Percentiles rank a stretch among this genome's conserved stretches.
These are phyloP conservation scores for Citrus cavaleriei DNA, from an alignment of 345 rosid genomes.

Conservation along the genomic window DNA sequence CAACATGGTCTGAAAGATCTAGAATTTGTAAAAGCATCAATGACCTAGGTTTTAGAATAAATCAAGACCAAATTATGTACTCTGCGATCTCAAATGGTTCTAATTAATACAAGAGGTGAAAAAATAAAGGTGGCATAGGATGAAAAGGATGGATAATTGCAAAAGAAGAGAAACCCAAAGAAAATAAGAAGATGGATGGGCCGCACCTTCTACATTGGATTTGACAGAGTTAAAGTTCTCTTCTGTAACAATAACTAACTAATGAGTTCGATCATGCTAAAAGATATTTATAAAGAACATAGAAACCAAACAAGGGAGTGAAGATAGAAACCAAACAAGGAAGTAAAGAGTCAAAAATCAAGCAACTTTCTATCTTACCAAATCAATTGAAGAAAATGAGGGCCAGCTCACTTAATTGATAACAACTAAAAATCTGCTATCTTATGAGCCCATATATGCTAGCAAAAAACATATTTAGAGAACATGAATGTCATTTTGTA, in stretches of 20 bases:
- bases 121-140: neutral
- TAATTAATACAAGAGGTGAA: neutral
- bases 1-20: neutral
- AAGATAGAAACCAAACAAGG: neutral
- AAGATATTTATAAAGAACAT: neutral
- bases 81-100: neutral
- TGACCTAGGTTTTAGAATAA: neutral
- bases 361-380: neutral
- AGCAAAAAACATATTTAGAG: neutral
- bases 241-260: neutral
- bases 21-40: neutral
- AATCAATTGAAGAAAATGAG: neutral
- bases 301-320: neutral
- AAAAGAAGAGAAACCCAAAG: neutral
- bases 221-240: neutral
- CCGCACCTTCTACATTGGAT: neutral
- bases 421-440: neutral
- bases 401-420: neutral
- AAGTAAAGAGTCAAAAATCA: neutral
- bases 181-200: neutral
- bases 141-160: neutral
- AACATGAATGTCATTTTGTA: constrained; percentile 11
- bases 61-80: neutral
- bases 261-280: neutral
- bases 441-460: neutral